Percentiles rank a stretch among this genome's conserved stretches.
Evolutionary conservation across 768 basidiomycete species (phyloP).

Genomic region (Saitozyma podzolica): DNA sequence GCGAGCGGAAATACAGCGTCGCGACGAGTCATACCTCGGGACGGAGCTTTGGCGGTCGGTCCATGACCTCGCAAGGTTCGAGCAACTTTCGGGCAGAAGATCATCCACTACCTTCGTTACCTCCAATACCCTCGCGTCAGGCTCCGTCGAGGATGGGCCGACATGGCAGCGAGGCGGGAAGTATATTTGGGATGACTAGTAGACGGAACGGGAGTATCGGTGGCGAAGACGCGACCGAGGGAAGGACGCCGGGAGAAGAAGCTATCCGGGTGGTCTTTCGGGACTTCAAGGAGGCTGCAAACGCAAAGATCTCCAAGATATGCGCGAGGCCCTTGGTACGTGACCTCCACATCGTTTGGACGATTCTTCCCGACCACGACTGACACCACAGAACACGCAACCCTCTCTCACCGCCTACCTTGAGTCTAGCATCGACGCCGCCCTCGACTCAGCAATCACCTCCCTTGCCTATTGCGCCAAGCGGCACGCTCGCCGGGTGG

Average conservation of each 20-base stretch:
- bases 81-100: conserved; percentile 37
- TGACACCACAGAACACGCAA: conserved; percentile 63
- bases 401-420: conserved; percentile 66
- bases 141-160: conserved; percentile 31
- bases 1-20: conserved; percentile 32
- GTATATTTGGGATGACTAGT: conserved; percentile 10
- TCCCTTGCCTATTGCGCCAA: conserved; percentile 83
- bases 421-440: conserved; percentile 69
- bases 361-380: neutral
- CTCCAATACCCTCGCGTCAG: conserved; percentile 37
- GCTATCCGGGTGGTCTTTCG: conserved; percentile 86
- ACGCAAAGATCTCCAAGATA: conserved; percentile 75
- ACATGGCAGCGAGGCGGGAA: conserved; percentile 38
- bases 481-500: conserved; percentile 76
- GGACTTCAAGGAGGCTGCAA: conserved; percentile 75
- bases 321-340: conserved; percentile 68
- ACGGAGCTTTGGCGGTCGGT: conserved; percentile 33
- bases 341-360: conserved; percentile 1
- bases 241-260: conserved; percentile 81
- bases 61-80: conserved; percentile 34
- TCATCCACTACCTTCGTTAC: conserved; percentile 37
- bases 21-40: conserved; percentile 29
- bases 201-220: conserved; percentile 49
- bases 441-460: conserved; percentile 80
- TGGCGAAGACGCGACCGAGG: conserved; percentile 67